Percentiles rank a stretch among this genome's conserved stretches.
Conservation (phyloP, 768 basidiomycete species). For the Exidia glandulosa region DNA sequence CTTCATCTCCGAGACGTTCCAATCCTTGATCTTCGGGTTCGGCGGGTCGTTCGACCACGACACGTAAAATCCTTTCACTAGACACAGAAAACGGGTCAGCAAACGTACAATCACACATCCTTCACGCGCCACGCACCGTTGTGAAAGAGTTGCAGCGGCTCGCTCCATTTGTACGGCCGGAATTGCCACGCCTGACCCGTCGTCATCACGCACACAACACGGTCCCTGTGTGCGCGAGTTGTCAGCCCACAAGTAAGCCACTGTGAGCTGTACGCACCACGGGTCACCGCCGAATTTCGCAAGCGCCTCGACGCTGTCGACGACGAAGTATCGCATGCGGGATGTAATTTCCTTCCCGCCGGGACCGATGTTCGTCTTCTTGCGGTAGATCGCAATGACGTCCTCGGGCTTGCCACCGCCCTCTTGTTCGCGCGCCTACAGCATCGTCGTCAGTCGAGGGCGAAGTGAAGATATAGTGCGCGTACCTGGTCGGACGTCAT, state of each 20-base stretch:
- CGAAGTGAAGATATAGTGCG: too few species aligned
- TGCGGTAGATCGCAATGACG: slow-evolving; percentile 78
- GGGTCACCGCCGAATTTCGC: slow-evolving; percentile 86
- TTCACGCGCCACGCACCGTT: slow-evolving; percentile 49
- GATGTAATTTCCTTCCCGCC: slow-evolving; percentile 47
- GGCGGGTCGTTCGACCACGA: slow-evolving; percentile 90
- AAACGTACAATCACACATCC: background rate
- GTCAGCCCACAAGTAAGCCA: background rate
- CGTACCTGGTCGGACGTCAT: slow-evolving; percentile 61
- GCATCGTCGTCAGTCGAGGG: too few species aligned
- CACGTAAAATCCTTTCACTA: slow-evolving; percentile 93
- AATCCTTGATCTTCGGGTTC: slow-evolving; percentile 82
- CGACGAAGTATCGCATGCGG: slow-evolving; percentile 60
- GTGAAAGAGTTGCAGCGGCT: slow-evolving; percentile 85
- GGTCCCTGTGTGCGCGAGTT: slow-evolving; percentile 36
- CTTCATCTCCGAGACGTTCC: slow-evolving; percentile 97
- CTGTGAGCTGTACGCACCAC: slow-evolving; percentile 37
- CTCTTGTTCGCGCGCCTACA: slow-evolving; percentile 51
- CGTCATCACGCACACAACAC: slow-evolving; percentile 95
- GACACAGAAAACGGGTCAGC: background rate
- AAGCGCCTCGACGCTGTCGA: slow-evolving; percentile 88
- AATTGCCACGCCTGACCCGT: slow-evolving; percentile 99
- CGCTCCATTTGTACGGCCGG: slow-evolving; percentile 91
- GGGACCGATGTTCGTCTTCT: slow-evolving; percentile 58
- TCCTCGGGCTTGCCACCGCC: slow-evolving; percentile 72